These are phyloP conservation scores for Phaeophleospora eucalypticola DNA, from an alignment of 2,329 filamentous ascomycete species.

Conservation along the genomic window DNA sequence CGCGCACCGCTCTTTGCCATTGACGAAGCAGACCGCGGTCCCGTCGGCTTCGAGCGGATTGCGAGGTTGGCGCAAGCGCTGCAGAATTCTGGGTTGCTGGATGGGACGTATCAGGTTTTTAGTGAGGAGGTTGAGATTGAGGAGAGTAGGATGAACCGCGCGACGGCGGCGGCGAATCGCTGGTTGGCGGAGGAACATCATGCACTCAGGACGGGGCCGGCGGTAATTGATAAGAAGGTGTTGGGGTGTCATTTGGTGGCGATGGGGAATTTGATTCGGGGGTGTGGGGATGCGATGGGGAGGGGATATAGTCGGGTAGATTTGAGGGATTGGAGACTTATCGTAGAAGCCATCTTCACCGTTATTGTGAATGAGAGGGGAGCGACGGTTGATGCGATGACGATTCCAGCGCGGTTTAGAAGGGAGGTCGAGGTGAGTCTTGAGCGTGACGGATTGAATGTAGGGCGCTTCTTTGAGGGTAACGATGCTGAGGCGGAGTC, in stretches of 20 bases:
- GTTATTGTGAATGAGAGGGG: slow-evolving; percentile 7
- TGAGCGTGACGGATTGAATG: slow-evolving; percentile 1
- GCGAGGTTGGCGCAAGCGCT: slow-evolving; percentile 7
- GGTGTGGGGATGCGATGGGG: slow-evolving; percentile 7
- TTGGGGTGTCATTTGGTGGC: slow-evolving; percentile 12
- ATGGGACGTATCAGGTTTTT: slow-evolving; percentile 9
- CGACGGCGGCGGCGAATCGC: slow-evolving; percentile 9
- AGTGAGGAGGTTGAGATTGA: slow-evolving; percentile 8
- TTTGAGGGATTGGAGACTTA: slow-evolving; percentile 7
- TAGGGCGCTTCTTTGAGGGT: slow-evolving; percentile 3
- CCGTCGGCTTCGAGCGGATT: slow-evolving; percentile 4
- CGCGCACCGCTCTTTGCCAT: slow-evolving; percentile 9
- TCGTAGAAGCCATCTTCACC: slow-evolving; percentile 10
- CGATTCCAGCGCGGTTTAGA: slow-evolving; percentile 4
- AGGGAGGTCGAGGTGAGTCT: slow-evolving; percentile 4
- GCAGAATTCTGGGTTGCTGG: slow-evolving; percentile 5
- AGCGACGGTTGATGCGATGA: slow-evolving; percentile 6
- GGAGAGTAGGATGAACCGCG: slow-evolving; percentile 6
- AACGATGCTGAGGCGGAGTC: slow-evolving; percentile 4
- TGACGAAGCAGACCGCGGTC: slow-evolving; percentile 6
- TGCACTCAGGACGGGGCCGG: slow-evolving; percentile 6
- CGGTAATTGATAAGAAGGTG: slow-evolving; percentile 2
- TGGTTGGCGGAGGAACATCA: slow-evolving; percentile 14
- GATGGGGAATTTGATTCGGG: slow-evolving; percentile 13
- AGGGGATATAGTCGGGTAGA: slow-evolving; percentile 5